Conservation (phyloP, 371 early-diverging fungal species). For the Mucor velutinosus region DNA sequence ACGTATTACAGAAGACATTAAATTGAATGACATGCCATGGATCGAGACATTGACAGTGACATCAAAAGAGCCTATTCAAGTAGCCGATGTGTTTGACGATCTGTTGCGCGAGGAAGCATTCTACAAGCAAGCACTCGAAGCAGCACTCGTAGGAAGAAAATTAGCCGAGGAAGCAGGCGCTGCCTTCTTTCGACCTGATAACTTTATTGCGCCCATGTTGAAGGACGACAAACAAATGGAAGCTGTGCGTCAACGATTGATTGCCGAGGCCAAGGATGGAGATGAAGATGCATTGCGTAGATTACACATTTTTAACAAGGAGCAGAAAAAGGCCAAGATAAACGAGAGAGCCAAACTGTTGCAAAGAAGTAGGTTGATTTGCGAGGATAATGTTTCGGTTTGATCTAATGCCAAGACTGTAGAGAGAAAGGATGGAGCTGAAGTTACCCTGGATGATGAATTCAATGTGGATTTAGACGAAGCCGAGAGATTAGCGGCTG, state of each 20-base stretch:
- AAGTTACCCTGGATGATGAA: conserved; percentile 26
- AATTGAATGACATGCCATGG: conserved; percentile 76
- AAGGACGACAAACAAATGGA: conserved; percentile 95
- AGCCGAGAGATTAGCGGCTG: conserved; percentile 27
- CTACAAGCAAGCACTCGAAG: conserved; percentile 85
- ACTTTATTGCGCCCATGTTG: conserved; percentile 97
- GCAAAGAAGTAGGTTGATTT: conserved; percentile 22
- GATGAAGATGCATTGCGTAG: conserved; percentile 29
- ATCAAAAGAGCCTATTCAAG: conserved; percentile 58
- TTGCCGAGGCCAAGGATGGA: conserved; percentile 28
- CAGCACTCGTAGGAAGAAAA: conserved; percentile 70
- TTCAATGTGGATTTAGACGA: conserved; percentile 35
- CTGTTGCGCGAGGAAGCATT: conserved; percentile 90
- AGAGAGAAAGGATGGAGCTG: conserved; percentile 31
- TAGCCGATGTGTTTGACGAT: conserved; percentile 82
- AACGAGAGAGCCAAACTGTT: conserved; percentile 25
- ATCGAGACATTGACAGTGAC: conserved; percentile 81
- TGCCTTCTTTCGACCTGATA: conserved; percentile 85
- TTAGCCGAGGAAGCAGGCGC: conserved; percentile 61
- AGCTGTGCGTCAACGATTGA: conserved; percentile 45
- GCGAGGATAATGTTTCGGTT: not conserved
- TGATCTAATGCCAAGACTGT: not conserved
- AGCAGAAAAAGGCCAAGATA: conserved; percentile 23
- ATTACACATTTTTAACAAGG: conserved; percentile 26
- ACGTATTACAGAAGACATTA: conserved; percentile 65